Evolutionary conservation across 192 early-diverging fungal species (phyloP).

Genomic region (Glomus cerebriforme): DNA sequence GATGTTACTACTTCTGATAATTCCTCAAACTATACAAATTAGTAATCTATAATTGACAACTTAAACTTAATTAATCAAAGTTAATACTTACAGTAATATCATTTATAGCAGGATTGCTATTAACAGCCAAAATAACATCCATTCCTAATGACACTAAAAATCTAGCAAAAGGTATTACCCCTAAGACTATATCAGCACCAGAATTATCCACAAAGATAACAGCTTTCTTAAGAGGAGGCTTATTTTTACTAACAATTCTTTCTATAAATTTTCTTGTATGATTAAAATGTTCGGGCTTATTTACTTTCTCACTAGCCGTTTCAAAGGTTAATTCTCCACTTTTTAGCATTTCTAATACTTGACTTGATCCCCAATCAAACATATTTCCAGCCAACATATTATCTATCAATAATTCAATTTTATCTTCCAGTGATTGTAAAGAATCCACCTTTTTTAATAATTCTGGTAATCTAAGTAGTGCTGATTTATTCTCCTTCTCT

Average conservation of each 20-base stretch:
- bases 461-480: constrained; percentile 53
- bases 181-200: constrained; percentile 79
- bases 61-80: not conserved
- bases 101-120: constrained; percentile 76
- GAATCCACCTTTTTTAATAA: constrained; percentile 55
- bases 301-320: constrained; percentile 48
- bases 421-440: constrained; percentile 34
- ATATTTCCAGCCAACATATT: constrained; percentile 83
- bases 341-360: constrained; percentile 59
- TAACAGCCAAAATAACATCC: constrained; percentile 71
- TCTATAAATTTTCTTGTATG: constrained; percentile 47
- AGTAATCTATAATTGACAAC: not conserved
- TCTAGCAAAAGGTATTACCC: constrained; percentile 76
- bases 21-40: constrained; percentile 47
- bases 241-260: constrained; percentile 30
- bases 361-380: constrained; percentile 80
- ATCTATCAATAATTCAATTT: constrained; percentile 53
- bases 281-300: constrained; percentile 44
- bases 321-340: constrained; percentile 62
- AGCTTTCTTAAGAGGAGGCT: constrained; percentile 52
- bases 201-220: constrained; percentile 85
- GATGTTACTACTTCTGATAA: constrained; percentile 52
- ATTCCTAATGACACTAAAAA: constrained; percentile 57
- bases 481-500: constrained; percentile 62
- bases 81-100: constrained; percentile 63